Conservation (phyloP, 2,329 filamentous ascomycete genomes). For the Pestalotiopsis sp. region DNA sequence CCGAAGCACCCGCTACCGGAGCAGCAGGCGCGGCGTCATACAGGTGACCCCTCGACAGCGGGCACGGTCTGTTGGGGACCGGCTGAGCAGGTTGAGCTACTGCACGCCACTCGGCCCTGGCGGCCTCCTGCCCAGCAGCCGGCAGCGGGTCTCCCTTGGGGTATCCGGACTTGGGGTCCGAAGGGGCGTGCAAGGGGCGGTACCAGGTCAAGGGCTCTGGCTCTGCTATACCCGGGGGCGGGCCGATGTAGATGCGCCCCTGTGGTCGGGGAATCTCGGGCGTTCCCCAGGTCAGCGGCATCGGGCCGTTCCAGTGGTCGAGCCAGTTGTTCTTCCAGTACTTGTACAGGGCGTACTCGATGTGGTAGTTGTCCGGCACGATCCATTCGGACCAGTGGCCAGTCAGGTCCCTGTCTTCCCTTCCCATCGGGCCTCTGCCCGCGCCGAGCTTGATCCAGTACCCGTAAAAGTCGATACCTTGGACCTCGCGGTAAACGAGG, state of each 20-base stretch:
- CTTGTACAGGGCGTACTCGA: background rate
- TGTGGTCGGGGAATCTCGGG: background rate
- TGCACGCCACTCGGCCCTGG: too few species aligned
- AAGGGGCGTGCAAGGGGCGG: background rate
- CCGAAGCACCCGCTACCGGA: too few species aligned
- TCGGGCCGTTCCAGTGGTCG: background rate
- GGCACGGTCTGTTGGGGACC: too few species aligned
- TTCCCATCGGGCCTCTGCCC: background rate
- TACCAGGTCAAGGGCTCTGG: background rate
- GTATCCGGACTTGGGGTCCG: too few species aligned
- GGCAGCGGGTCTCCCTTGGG: too few species aligned
- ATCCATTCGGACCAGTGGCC: background rate
- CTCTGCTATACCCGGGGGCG: background rate
- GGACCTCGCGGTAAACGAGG: background rate
- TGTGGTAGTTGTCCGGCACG: background rate
- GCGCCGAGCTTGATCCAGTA: background rate
- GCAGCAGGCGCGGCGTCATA: too few species aligned
- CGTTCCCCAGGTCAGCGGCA: background rate
- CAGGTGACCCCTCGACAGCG: too few species aligned
- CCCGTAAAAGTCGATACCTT: background rate
- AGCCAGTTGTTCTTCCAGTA: conserved; percentile 1
- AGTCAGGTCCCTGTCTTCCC: background rate
- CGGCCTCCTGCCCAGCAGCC: too few species aligned
- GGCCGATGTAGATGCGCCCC: background rate
- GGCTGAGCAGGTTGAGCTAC: too few species aligned